These are phyloP conservation scores for Sclerotinia sclerotiorum DNA, from an alignment of 2,329 filamentous ascomycete genomes.

Conservation along the genomic window DNA sequence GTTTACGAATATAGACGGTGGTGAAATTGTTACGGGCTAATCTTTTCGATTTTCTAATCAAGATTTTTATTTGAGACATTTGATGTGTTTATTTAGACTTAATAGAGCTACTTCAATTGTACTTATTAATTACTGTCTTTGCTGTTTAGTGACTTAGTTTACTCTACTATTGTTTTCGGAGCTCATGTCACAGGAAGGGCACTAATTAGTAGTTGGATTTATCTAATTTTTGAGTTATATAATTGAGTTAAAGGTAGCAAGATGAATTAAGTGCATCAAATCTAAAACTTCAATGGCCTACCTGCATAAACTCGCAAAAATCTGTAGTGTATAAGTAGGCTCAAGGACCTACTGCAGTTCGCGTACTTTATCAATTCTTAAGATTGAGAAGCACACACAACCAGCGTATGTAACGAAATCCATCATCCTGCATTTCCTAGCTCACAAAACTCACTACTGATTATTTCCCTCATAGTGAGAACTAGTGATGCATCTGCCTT, in stretches of 20 bases:
- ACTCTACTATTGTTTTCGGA: too few species aligned
- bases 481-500: slow-evolving; percentile 64
- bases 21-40: background rate
- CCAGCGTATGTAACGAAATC: slow-evolving; percentile 53
- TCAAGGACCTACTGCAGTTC: background rate
- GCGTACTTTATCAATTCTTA: slow-evolving; percentile 1
- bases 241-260: background rate
- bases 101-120: background rate
- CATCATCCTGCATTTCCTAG: slow-evolving; percentile 59
- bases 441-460: slow-evolving; percentile 59
- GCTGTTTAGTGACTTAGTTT: too few species aligned
- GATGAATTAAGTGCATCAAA: background rate
- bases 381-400: slow-evolving; percentile 53
- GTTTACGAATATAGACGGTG: slow-evolving; percentile 21
- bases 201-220: background rate
- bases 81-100: background rate
- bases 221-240: background rate
- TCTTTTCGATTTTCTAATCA: background rate
- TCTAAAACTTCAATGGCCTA: background rate
- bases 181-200: too few species aligned
- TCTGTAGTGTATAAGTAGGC: background rate
- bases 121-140: background rate
- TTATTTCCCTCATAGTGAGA: slow-evolving; percentile 61
- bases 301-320: background rate
- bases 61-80: background rate